Percentiles rank a stretch among this genome's conserved stretches.
Conservation (phyloP, 768 basidiomycete genomes). For the Mycena galopus region DNA sequence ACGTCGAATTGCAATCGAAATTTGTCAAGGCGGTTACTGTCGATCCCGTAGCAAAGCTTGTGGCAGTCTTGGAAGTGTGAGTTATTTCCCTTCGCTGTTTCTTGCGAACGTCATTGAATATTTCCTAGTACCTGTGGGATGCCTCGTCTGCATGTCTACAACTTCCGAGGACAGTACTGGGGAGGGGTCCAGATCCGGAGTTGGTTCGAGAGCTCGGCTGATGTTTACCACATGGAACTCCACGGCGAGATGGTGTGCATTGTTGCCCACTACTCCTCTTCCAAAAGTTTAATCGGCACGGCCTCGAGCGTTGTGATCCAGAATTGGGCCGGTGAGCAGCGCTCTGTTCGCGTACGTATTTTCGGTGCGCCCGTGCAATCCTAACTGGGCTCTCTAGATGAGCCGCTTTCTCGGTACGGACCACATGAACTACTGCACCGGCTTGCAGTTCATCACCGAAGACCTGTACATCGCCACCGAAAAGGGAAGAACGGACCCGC, state of each 20-base stretch:
- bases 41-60: slow-evolving; percentile 9
- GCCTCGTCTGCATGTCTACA: slow-evolving; percentile 16
- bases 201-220: not conserved
- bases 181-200: not conserved
- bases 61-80: slow-evolving; percentile 23
- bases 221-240: slow-evolving; percentile 27
- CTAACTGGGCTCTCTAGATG: not conserved
- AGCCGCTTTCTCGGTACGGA: not conserved
- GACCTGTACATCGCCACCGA: slow-evolving; percentile 24
- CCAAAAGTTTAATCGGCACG: not conserved
- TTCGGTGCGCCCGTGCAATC: not conserved
- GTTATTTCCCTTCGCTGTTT: not conserved
- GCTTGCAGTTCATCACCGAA: slow-evolving; percentile 30
- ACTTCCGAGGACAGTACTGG: not conserved
- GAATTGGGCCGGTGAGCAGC: not conserved
- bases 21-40: slow-evolving; percentile 26
- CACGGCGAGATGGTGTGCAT: slow-evolving; percentile 26
- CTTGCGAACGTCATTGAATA: no score
- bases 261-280: not conserved
- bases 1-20: not conserved
- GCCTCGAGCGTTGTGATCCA: slow-evolving; percentile 3
- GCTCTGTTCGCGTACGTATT: not conserved
- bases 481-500: not conserved
- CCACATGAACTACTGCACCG: slow-evolving; percentile 3
- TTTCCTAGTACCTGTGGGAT: not conserved